These are phyloP conservation scores for Dissophora ornata DNA, from an alignment of 192 early-diverging fungal genomes.

Conservation along the genomic window DNA sequence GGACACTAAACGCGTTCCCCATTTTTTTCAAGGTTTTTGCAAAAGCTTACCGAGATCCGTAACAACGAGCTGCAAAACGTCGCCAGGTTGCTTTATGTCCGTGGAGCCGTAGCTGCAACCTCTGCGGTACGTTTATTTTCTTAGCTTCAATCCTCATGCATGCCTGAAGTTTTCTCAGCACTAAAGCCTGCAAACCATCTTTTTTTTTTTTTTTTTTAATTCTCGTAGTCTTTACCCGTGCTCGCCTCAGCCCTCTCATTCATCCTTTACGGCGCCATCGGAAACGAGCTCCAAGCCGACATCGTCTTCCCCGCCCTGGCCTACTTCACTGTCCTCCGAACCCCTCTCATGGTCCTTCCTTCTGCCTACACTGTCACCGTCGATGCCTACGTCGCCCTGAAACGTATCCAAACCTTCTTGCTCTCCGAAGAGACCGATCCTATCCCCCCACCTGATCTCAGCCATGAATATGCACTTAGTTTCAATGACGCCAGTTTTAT, in stretches of 20 bases:
- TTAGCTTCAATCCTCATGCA: not conserved
- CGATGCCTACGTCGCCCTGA: slow-evolving; percentile 49
- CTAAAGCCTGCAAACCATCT: no score
- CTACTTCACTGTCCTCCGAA: slow-evolving; percentile 38
- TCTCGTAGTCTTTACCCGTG: slow-evolving; percentile 23
- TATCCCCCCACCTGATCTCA: slow-evolving; percentile 29
- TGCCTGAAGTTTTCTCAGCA: no score
- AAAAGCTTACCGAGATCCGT: slow-evolving; percentile 38
- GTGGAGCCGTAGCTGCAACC: slow-evolving; percentile 40
- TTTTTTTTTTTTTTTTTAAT: not conserved
- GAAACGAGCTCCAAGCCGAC: slow-evolving; percentile 9
- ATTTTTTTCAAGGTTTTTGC: slow-evolving; percentile 31
- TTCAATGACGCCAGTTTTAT: slow-evolving; percentile 42
- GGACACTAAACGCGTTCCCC: no score
- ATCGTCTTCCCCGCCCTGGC: slow-evolving; percentile 39
- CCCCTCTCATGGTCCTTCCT: slow-evolving; percentile 41
- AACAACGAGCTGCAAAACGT: slow-evolving; percentile 22
- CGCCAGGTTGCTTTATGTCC: slow-evolving; percentile 26
- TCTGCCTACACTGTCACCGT: slow-evolving; percentile 30
- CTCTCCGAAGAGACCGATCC: slow-evolving; percentile 33
- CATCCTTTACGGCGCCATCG: slow-evolving; percentile 31
- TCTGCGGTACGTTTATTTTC: slow-evolving; percentile 29
- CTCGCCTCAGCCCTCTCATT: slow-evolving; percentile 38
- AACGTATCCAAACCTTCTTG: slow-evolving; percentile 41
- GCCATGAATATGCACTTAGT: slow-evolving; percentile 57